phyloP scores from a whole-genome alignment of 495 filamentous ascomycete species.

The Glarea lozoyensis region DNA sequence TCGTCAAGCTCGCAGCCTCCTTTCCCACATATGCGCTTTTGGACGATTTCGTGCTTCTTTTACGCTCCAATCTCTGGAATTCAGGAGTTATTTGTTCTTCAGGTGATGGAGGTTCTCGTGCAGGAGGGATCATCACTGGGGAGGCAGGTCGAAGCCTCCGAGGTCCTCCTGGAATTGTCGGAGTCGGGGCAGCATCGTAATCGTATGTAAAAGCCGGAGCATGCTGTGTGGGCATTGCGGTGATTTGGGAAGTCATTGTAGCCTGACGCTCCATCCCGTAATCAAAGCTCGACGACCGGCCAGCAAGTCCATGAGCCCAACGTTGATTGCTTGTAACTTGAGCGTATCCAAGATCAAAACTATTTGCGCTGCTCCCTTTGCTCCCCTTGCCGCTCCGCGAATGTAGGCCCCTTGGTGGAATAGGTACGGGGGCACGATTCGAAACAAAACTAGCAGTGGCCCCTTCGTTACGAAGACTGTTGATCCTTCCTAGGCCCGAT shows the following conservation, averaged over 20 bases:
- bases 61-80: slow-evolving; percentile 35
- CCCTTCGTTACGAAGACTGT: slow-evolving; percentile 43
- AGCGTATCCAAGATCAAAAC: slow-evolving; percentile 54
- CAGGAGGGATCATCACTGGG: slow-evolving; percentile 13
- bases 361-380: slow-evolving; percentile 64
- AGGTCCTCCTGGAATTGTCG: slow-evolving; percentile 76
- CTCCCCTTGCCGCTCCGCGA: slow-evolving; percentile 53
- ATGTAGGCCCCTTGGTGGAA: slow-evolving; percentile 26
- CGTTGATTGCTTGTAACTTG: slow-evolving; percentile 46
- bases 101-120: slow-evolving; percentile 13
- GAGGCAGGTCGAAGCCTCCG: slow-evolving; percentile 31
- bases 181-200: slow-evolving; percentile 81
- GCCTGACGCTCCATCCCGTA: slow-evolving; percentile 40
- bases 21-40: slow-evolving; percentile 22
- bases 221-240: slow-evolving; percentile 21
- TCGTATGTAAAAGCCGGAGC: slow-evolving; percentile 32
- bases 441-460: slow-evolving; percentile 18
- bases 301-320: slow-evolving; percentile 45
- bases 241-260: slow-evolving; percentile 17
- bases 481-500: slow-evolving; percentile 50
- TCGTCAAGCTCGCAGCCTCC: not conserved
- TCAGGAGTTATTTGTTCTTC: slow-evolving; percentile 19
- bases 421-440: slow-evolving; percentile 10
- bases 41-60: slow-evolving; percentile 57
- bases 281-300: slow-evolving; percentile 74